A percentile compares a stretch with the other conserved stretches of the same genome.
phyloP scores from a whole-genome alignment of 2,329 filamentous ascomycete genomes.

The Metarhizium album region DNA sequence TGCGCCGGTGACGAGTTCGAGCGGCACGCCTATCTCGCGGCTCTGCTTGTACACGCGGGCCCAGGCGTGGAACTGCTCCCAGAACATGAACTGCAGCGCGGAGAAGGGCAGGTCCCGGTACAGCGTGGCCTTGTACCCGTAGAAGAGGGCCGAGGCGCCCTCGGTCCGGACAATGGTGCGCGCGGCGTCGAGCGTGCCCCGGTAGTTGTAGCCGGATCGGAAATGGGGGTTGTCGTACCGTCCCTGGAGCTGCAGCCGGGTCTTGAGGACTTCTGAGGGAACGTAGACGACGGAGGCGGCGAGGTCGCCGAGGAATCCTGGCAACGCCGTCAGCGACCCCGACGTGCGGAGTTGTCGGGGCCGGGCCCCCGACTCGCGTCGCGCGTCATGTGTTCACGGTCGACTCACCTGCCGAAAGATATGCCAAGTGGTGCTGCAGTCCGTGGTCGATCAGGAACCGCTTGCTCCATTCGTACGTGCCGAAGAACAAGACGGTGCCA shows the following conservation, averaged over 20 bases:
- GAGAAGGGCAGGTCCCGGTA: constrained; percentile 93
- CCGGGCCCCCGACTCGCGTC: no score
- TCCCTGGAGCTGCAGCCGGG: constrained; percentile 88
- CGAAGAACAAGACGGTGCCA: constrained; percentile 91
- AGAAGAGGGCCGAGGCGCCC: constrained; percentile 77
- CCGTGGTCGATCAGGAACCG: constrained; percentile 76
- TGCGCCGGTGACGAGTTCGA: constrained; percentile 84
- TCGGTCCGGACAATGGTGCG: constrained; percentile 76
- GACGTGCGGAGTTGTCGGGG: no score
- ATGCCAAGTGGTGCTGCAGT: constrained; percentile 71
- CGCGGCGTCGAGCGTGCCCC: constrained; percentile 70
- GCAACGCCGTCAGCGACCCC: neutral
- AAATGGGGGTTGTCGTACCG: constrained; percentile 93
- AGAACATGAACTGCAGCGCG: constrained; percentile 94
- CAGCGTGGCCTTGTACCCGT: constrained; percentile 94
- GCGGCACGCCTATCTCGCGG: constrained; percentile 69
- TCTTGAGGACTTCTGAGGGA: constrained; percentile 94
- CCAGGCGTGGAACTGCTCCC: constrained; percentile 82
- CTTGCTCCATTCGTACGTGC: constrained; percentile 93
- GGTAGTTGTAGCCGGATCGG: constrained; percentile 91
- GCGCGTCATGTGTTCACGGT: no score
- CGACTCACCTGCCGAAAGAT: constrained; percentile 67
- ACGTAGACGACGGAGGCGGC: constrained; percentile 91
- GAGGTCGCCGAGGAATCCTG: constrained; percentile 86
- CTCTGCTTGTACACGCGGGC: constrained; percentile 70